Conservation (phyloP, 208 protist species). For the Herpetomonas tarakana region DNA sequence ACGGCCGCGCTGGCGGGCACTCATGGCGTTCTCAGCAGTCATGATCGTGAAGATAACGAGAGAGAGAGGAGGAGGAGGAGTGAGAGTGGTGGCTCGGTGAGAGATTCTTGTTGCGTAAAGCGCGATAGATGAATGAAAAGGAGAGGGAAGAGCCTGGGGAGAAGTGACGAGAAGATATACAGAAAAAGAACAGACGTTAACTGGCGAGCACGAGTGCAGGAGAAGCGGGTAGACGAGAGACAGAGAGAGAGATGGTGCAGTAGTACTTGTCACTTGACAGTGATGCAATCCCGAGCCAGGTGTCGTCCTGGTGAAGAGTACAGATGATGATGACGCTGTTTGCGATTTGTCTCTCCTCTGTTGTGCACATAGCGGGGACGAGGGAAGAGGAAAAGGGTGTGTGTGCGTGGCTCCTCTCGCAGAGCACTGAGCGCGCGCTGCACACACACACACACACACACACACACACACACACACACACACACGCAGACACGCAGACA, state of each 20-base stretch:
- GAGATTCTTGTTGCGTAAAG: background rate
- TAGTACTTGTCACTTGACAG: too few relatives aligned
- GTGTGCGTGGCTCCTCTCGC: too few relatives aligned
- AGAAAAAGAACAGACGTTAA: constrained; percentile 6
- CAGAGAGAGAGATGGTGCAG: constrained; percentile 3
- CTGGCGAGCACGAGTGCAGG: background rate
- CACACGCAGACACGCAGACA: background rate
- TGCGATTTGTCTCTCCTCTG: too few relatives aligned
- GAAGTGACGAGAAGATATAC: constrained; percentile 2
- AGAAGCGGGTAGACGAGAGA: background rate
- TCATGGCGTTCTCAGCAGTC: constrained; percentile 13
- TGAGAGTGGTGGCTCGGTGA: background rate
- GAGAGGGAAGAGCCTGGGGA: too few relatives aligned
- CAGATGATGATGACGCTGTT: too few relatives aligned
- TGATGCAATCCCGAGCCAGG: too few relatives aligned
- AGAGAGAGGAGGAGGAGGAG: constrained; percentile 13
- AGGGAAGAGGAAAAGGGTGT: too few relatives aligned
- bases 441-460: too few relatives aligned
- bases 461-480: background rate
- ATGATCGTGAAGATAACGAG: background rate
- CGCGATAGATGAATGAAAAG: too few relatives aligned
- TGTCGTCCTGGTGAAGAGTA: too few relatives aligned
- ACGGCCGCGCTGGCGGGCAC: constrained; percentile 19
- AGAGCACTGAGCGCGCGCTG: too few relatives aligned
- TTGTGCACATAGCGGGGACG: too few relatives aligned